Evolutionary conservation across 2,329 filamentous ascomycete species (phyloP).

Genomic region (Blastomyces percursus): DNA sequence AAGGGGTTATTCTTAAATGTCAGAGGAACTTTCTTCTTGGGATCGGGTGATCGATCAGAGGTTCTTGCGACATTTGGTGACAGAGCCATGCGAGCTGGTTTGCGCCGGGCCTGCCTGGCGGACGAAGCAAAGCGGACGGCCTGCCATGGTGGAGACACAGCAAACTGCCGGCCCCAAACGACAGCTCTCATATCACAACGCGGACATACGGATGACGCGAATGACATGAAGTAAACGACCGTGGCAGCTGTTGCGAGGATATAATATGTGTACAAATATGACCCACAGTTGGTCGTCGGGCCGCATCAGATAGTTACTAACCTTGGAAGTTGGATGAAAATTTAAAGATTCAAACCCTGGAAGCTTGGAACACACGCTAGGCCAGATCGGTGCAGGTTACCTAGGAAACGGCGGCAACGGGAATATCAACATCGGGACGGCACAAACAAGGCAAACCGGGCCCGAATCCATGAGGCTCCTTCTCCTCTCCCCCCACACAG

Average conservation of each 20-base stretch:
- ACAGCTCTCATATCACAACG: constrained; percentile 23
- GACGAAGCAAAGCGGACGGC: constrained; percentile 25
- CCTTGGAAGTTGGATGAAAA: background rate
- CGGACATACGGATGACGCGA: constrained; percentile 22
- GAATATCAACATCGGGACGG: constrained; percentile 10
- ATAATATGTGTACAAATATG: background rate
- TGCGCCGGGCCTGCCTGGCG: constrained; percentile 21
- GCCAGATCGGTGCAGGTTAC: constrained; percentile 5
- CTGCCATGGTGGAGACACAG: constrained; percentile 19
- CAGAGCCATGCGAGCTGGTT: constrained; percentile 29
- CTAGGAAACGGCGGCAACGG: constrained; percentile 8
- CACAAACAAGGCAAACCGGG: background rate
- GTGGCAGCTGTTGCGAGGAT: background rate
- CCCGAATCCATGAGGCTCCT: background rate
- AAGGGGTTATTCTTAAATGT: constrained; percentile 44
- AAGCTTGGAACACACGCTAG: background rate
- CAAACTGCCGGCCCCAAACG: background rate
- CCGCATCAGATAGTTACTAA: background rate
- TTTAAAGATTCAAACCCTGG: constrained; percentile 5
- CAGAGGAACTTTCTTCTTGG: constrained; percentile 25
- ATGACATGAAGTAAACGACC: constrained; percentile 3
- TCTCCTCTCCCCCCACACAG: constrained; percentile 7
- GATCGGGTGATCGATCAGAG: constrained; percentile 11
- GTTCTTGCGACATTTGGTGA: constrained; percentile 30
- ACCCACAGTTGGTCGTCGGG: background rate